Conservation (phyloP, 177 flowering plant genomes). For the Vitis hybrid region DNA sequence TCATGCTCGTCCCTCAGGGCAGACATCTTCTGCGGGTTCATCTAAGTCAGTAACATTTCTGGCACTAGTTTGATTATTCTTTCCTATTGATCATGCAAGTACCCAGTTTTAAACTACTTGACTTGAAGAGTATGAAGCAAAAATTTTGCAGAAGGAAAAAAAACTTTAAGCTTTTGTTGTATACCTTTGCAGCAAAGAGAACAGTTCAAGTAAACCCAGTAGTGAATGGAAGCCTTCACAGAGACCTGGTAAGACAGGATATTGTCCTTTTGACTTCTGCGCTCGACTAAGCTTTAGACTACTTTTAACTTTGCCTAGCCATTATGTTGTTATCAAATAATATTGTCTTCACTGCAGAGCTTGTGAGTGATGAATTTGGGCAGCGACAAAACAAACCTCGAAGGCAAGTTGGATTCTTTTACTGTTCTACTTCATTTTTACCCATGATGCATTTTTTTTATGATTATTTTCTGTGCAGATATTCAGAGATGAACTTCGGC, state of each 20-base stretch:
- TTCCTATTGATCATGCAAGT: background rate
- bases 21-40: constrained; percentile 47
- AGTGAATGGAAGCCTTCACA: constrained; percentile 56
- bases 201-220: constrained; percentile 39
- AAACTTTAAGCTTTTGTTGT: constrained; percentile 3
- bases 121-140: no score
- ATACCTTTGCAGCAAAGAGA: constrained; percentile 61
- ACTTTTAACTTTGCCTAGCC: background rate
- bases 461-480: constrained; percentile 44
- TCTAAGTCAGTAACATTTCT: constrained; percentile 48
- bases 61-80: background rate
- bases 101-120: background rate
- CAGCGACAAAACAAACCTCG: constrained; percentile 94
- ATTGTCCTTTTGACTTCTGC: background rate
- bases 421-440: background rate
- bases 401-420: constrained; percentile 49
- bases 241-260: constrained; percentile 55
- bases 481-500: constrained; percentile 94
- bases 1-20: constrained; percentile 68
- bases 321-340: background rate
- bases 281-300: background rate
- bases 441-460: constrained; percentile 8
- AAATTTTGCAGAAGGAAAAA: no score
- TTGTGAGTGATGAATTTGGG: constrained; percentile 67
- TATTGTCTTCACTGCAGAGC: constrained; percentile 40